Evolutionary conservation across 345 rosid species (phyloP).

Genomic region (Eucalyptus albens): DNA sequence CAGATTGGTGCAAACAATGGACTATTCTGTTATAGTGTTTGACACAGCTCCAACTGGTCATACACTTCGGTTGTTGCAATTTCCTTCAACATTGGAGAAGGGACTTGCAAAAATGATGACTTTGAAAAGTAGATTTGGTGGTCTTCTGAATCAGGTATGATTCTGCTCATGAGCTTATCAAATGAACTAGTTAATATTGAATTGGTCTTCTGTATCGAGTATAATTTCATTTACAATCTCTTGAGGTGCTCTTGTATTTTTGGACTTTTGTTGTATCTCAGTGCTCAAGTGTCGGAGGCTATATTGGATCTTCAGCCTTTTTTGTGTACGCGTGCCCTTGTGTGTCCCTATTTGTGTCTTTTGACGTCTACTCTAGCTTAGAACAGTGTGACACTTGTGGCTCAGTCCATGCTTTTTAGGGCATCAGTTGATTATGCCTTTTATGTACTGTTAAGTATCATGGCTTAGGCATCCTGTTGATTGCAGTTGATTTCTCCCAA

Average conservation of each 20-base stretch:
- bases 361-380: background rate
- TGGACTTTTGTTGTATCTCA: background rate
- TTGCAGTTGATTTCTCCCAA: background rate
- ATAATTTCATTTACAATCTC: background rate
- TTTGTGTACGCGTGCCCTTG: background rate
- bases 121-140: conserved; percentile 87
- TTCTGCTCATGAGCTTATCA: background rate
- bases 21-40: conserved; percentile 85
- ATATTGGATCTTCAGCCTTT: background rate
- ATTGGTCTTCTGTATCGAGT: background rate
- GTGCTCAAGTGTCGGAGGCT: background rate
- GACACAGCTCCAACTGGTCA: conserved; percentile 99
- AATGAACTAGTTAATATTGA: background rate
- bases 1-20: conserved; percentile 99
- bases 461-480: background rate
- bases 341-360: background rate
- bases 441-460: background rate
- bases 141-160: conserved; percentile 81
- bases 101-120: conserved; percentile 90
- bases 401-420: background rate
- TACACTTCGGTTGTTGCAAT: conserved; percentile 89
- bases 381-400: background rate
- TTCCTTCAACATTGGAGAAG: conserved; percentile 91
- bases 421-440: background rate
- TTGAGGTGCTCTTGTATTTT: background rate